Percentiles rank a stretch among this genome's conserved stretches.
These are phyloP conservation scores for Pleurotus pulmonarius DNA, from an alignment of 768 basidiomycete species.

Conservation along the genomic window DNA sequence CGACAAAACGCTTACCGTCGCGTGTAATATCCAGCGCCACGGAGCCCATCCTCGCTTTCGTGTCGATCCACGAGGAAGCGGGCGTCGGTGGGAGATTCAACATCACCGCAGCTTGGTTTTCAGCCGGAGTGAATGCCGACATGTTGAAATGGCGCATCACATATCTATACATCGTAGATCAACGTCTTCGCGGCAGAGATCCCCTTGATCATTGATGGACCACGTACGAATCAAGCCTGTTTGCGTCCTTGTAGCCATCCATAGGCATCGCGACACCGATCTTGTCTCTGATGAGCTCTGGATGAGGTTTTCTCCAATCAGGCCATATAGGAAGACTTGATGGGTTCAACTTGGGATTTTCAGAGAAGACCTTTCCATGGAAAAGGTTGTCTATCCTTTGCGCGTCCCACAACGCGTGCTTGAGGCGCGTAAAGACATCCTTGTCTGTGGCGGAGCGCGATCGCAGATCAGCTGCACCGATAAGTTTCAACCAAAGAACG, in stretches of 20 bases:
- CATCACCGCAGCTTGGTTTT: conserved; percentile 7
- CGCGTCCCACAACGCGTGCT: conserved; percentile 14
- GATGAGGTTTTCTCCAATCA: conserved; percentile 7
- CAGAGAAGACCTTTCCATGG: conserved; percentile 9
- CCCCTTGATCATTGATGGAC: not conserved
- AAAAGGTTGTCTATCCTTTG: conserved; percentile 18
- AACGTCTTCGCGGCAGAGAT: too few relatives aligned
- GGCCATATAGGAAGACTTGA: conserved; percentile 1
- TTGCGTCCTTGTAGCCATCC: conserved; percentile 8
- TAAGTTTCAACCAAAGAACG: conserved; percentile 10
- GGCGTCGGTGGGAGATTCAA: conserved; percentile 9
- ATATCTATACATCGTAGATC: conserved; percentile 10
- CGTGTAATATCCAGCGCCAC: conserved; percentile 15
- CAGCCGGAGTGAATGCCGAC: conserved; percentile 15
- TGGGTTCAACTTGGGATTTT: conserved; percentile 10
- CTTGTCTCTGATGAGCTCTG: conserved; percentile 4
- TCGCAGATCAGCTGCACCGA: conserved; percentile 11
- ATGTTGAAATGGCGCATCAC: conserved; percentile 16
- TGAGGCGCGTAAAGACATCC: conserved; percentile 11
- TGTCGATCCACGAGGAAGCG: conserved; percentile 14
- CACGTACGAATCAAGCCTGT: conserved; percentile 10
- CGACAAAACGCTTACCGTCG: conserved; percentile 10
- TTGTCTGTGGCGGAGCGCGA: not conserved
- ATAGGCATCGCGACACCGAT: conserved; percentile 1
- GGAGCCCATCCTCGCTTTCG: conserved; percentile 16